A percentile compares a stretch with the other conserved stretches of the same genome.
Conservation (phyloP, 768 basidiomycete species). For the Pisolithus marmoratus region DNA sequence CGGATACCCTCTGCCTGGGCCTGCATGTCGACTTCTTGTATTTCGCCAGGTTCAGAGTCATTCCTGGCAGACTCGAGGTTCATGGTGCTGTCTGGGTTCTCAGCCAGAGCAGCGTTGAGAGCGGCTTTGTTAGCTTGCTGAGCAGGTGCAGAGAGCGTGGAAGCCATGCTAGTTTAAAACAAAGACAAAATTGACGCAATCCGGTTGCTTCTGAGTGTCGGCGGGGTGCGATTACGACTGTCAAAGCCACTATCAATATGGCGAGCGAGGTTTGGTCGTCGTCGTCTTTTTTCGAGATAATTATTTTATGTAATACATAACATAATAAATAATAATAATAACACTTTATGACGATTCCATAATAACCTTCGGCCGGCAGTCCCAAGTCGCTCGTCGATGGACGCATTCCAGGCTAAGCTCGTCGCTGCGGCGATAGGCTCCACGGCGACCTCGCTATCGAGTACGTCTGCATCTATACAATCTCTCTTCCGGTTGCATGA, state of each 20-base stretch:
- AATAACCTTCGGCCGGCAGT: background rate
- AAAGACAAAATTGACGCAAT: conserved; percentile 13
- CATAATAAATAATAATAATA: background rate
- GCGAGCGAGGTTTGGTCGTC: background rate
- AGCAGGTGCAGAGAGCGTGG: conserved; percentile 55
- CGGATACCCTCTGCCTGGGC: conserved; percentile 76
- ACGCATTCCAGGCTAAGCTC: conserved; percentile 73
- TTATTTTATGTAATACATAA: background rate
- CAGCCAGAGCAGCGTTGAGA: conserved; percentile 65
- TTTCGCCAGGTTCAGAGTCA: conserved; percentile 70
- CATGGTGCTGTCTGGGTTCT: conserved; percentile 35
- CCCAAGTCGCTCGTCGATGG: conserved; percentile 39
- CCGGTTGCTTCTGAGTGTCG: conserved; percentile 6
- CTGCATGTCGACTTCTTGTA: conserved; percentile 83
- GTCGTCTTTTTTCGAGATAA: background rate
- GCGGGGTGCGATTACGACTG: conserved; percentile 5
- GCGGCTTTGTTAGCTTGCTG: conserved; percentile 79
- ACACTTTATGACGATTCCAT: background rate
- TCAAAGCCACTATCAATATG: conserved; percentile 7
- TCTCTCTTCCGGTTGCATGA: background rate
- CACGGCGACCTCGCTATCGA: conserved; percentile 76
- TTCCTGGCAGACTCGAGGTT: conserved; percentile 27
- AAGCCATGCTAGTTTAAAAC: conserved; percentile 30
- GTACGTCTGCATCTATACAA: conserved; percentile 36
- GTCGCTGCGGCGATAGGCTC: conserved; percentile 77